These are phyloP conservation scores for Antrodiella citrinella DNA, from an alignment of 768 basidiomycete species.

Conservation along the genomic window DNA sequence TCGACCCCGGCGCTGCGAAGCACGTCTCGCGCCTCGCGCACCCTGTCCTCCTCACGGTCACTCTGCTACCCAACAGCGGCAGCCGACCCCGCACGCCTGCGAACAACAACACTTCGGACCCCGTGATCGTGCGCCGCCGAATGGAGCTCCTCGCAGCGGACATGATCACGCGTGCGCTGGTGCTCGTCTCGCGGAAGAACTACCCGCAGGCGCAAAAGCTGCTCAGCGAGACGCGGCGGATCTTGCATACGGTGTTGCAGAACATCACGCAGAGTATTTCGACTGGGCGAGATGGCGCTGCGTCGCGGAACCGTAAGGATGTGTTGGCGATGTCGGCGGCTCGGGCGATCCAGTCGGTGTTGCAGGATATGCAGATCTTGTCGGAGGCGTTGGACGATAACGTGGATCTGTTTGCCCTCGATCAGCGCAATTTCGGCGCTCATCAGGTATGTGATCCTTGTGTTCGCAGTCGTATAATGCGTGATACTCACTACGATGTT, in stretches of 20 bases:
- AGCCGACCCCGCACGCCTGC: constrained; percentile 33
- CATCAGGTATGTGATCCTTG: constrained; percentile 91
- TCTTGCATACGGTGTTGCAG: constrained; percentile 85
- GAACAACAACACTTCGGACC: constrained; percentile 47
- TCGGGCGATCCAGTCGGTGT: constrained; percentile 73
- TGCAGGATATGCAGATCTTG: constrained; percentile 82
- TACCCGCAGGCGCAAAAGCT: constrained; percentile 87
- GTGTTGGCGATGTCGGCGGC: constrained; percentile 63
- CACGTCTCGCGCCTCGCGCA: constrained; percentile 83
- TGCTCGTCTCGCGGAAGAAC: constrained; percentile 88
- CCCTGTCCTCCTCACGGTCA: constrained; percentile 92
- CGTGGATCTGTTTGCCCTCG: constrained; percentile 85
- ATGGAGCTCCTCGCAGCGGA: constrained; percentile 97
- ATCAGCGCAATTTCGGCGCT: constrained; percentile 92
- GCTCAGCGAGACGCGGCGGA: constrained; percentile 84
- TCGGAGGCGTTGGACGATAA: constrained; percentile 88
- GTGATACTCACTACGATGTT: no score
- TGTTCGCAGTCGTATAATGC: no score
- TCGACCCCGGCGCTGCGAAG: constrained; percentile 80
- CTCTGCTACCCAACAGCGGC: constrained; percentile 55
- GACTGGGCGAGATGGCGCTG: constrained; percentile 26
- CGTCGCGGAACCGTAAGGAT: constrained; percentile 74
- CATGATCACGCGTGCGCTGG: constrained; percentile 93
- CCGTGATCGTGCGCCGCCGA: constrained; percentile 83
- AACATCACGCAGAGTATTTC: constrained; percentile 70